phyloP scores from a whole-genome alignment of 2,329 filamentous ascomycete genomes.

The Dactylellina leptospora region DNA sequence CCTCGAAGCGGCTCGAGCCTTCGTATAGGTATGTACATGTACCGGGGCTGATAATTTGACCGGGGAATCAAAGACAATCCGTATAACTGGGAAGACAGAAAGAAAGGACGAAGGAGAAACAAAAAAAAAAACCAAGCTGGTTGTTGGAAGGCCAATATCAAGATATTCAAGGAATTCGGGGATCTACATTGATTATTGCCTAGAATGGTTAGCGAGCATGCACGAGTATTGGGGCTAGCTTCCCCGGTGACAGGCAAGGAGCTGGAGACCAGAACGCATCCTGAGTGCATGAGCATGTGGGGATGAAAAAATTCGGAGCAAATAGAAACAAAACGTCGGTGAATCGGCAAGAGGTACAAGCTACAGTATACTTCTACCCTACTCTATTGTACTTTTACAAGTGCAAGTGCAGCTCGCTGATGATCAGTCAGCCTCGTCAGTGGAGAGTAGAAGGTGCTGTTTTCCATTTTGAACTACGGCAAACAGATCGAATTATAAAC shows the following conservation, averaged over 20 bases:
- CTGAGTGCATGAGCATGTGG: constrained; percentile 2
- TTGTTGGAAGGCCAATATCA: constrained; percentile 35
- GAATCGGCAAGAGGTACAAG: background rate
- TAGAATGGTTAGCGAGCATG: constrained; percentile 34
- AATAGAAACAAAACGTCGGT: constrained; percentile 4
- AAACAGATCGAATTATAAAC: constrained; percentile 9
- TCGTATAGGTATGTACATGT: constrained; percentile 3
- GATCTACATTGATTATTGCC: constrained; percentile 34
- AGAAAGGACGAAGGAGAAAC: background rate
- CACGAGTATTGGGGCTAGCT: constrained; percentile 35
- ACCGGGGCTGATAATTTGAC: too few relatives aligned
- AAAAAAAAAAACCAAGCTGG: constrained; percentile 4
- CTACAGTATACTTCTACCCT: too few relatives aligned
- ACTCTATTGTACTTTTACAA: too few relatives aligned
- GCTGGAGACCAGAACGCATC: too few relatives aligned
- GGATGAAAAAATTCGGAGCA: background rate
- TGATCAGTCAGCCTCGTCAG: constrained; percentile 39
- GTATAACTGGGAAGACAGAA: too few relatives aligned
- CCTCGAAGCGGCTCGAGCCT: constrained; percentile 31
- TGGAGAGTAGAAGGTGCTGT: background rate
- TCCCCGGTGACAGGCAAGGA: constrained; percentile 47
- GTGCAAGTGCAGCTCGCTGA: too few relatives aligned
- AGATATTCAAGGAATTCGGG: constrained; percentile 31
- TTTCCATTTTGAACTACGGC: background rate
- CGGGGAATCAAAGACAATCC: too few relatives aligned